phyloP scores from a whole-genome alignment of 2,329 filamentous ascomycete species.

The Orbilia ellipsospora region DNA sequence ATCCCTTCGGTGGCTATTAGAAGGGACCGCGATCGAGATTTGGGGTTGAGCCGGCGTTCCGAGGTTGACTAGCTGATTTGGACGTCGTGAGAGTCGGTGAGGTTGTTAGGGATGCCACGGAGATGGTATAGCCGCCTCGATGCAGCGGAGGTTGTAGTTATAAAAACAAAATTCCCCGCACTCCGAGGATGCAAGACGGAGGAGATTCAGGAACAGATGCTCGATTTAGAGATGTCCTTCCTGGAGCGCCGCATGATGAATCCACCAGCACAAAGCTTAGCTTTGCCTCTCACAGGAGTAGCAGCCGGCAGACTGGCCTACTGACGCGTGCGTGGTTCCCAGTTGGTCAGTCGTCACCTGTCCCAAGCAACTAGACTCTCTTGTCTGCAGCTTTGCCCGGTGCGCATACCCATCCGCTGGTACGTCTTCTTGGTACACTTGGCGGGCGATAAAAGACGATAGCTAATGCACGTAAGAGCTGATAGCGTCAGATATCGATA shows the following conservation, averaged over 20 bases:
- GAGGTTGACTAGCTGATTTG: too few species aligned
- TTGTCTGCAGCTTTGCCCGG: too few species aligned
- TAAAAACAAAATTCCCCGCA: constrained; percentile 11
- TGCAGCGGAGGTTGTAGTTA: not conserved
- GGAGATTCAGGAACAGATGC: constrained; percentile 6
- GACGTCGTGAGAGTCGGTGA: not conserved
- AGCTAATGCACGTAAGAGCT: too few species aligned
- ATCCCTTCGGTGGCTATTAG: not conserved
- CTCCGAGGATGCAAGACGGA: not conserved
- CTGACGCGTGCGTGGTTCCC: constrained; percentile 41
- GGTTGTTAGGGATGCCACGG: not conserved
- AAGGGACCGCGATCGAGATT: too few species aligned
- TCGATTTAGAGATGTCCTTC: not conserved
- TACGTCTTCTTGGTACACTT: too few species aligned
- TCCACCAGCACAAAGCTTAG: not conserved
- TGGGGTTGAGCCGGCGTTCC: too few species aligned
- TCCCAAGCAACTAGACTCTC: too few species aligned
- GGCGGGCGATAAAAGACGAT: too few species aligned
- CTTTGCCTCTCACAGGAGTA: too few species aligned
- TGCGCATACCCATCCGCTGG: too few species aligned
- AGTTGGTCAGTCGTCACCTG: constrained; percentile 24
- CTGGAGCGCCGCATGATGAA: constrained; percentile 27
- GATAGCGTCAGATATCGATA: too few species aligned
- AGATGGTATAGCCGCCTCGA: not conserved
- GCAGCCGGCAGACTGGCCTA: constrained; percentile 25